A percentile compares a stretch with the other conserved stretches of the same genome.
Evolutionary conservation across 2,329 filamentous ascomycete species (phyloP).

Genomic region (Hypoxylon sp.): DNA sequence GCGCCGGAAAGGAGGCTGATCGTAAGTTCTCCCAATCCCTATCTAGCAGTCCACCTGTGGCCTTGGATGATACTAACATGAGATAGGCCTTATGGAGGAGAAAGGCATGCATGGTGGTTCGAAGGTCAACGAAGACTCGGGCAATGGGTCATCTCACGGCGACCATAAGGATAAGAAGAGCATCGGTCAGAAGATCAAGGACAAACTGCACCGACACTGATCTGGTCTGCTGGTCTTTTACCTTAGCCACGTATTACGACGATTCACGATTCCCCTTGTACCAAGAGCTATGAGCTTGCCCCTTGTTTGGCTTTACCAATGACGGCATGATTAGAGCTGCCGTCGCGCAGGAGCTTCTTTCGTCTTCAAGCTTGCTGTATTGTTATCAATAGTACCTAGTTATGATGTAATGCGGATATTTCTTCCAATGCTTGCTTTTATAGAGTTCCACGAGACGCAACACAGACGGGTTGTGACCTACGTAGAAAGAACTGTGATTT

Average conservation of each 20-base stretch:
- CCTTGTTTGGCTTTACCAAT: neutral
- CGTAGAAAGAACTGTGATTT: too few relatives aligned
- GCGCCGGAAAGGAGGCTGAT: conserved; percentile 75
- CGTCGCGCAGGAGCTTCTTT: neutral
- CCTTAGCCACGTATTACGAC: conserved; percentile 12
- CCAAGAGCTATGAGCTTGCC: neutral
- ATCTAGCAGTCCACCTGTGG: neutral
- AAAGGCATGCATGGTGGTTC: conserved; percentile 59
- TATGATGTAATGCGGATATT: conserved; percentile 3
- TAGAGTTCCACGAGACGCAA: neutral
- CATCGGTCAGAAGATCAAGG: conserved; percentile 75
- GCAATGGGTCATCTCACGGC: conserved; percentile 33
- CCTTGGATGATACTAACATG: conserved; percentile 13
- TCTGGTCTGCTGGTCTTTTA: neutral
- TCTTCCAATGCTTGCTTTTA: neutral
- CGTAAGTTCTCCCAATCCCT: conserved; percentile 61
- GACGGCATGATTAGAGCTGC: neutral
- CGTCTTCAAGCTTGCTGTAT: conserved; percentile 1
- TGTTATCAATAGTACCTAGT: conserved; percentile 7
- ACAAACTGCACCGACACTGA: conserved; percentile 70
- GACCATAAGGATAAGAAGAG: conserved; percentile 55
- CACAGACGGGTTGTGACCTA: neutral
- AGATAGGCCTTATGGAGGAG: conserved; percentile 64
- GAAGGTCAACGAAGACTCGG: conserved; percentile 41
- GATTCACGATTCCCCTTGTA: conserved; percentile 12